Evolutionary conservation across 2,329 filamentous ascomycete species (phyloP).

Genomic region (Graphilbum ipis-grandicollis): DNA sequence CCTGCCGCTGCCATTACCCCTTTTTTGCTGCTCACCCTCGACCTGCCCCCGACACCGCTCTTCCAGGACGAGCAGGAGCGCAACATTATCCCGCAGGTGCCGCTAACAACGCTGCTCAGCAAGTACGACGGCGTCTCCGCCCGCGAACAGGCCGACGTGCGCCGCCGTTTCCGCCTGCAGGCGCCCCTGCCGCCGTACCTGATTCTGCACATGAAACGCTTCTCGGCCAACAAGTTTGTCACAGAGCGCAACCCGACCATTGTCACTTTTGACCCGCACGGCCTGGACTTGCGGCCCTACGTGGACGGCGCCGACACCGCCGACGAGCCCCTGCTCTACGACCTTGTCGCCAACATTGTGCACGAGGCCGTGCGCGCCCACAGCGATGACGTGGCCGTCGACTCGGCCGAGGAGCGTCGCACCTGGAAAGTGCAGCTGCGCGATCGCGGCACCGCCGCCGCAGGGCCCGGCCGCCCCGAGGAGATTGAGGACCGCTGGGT

Average conservation of each 20-base stretch:
- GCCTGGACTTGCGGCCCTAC: constrained; percentile 76
- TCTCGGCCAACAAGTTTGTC: constrained; percentile 93
- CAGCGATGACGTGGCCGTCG: constrained; percentile 58
- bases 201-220: constrained; percentile 91
- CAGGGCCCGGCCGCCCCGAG: not conserved
- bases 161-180: constrained; percentile 74
- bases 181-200: constrained; percentile 86
- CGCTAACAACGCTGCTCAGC: constrained; percentile 62
- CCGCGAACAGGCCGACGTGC: constrained; percentile 77
- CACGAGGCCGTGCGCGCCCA: constrained; percentile 64
- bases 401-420: constrained; percentile 71
- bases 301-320: constrained; percentile 95
- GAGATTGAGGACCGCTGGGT: constrained; percentile 49
- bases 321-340: constrained; percentile 88
- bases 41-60: constrained; percentile 77
- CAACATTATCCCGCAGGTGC: constrained; percentile 91
- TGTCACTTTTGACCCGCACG: constrained; percentile 75
- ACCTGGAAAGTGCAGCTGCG: constrained; percentile 88
- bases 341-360: constrained; percentile 87
- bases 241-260: constrained; percentile 94
- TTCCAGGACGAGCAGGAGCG: constrained; percentile 90
- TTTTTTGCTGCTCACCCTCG: constrained; percentile 84
- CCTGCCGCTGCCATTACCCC: constrained; percentile 62
- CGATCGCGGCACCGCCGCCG: constrained; percentile 51
- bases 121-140: constrained; percentile 86